phyloP scores from a whole-genome alignment of 2,329 filamentous ascomycete genomes.

The Chaetomiaceae sp. region DNA sequence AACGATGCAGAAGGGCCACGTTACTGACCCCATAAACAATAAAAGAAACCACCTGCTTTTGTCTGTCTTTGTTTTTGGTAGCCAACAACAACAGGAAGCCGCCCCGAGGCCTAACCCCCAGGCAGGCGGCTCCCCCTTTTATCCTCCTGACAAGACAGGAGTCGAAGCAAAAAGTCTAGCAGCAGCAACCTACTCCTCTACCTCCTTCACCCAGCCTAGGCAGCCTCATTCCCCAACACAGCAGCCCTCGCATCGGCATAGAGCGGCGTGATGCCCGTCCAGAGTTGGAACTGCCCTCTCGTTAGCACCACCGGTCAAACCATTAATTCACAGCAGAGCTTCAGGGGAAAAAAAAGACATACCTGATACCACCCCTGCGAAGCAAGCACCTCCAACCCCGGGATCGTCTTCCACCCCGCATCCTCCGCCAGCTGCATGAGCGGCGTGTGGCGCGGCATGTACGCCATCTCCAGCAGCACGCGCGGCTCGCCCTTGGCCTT shows the following conservation, averaged over 20 bases:
- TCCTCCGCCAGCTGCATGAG: slow-evolving; percentile 79
- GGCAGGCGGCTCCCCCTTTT: no score
- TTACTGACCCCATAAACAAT: no score
- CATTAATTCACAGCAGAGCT: not conserved
- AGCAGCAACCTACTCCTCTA: no score
- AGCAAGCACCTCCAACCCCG: slow-evolving; percentile 82
- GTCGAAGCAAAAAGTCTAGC: no score
- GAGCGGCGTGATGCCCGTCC: slow-evolving; percentile 75
- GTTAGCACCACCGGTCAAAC: slow-evolving; percentile 5
- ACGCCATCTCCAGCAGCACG: slow-evolving; percentile 90
- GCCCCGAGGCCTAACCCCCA: no score
- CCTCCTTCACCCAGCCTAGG: not conserved
- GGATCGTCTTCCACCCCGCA: slow-evolving; percentile 75
- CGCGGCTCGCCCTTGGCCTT: slow-evolving; percentile 37
- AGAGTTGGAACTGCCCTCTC: slow-evolving; percentile 62
- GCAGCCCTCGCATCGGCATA: slow-evolving; percentile 64
- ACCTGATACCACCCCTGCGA: slow-evolving; percentile 88
- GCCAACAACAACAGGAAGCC: no score
- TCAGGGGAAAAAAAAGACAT: slow-evolving; percentile 32
- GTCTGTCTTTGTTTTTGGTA: no score
- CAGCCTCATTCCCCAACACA: slow-evolving; percentile 41
- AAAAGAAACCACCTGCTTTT: no score
- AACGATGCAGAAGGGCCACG: no score
- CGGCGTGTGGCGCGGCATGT: slow-evolving; percentile 78
- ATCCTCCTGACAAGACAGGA: no score